A percentile compares a stretch with the other conserved stretches of the same genome.
These are phyloP conservation scores for Tilletia indica DNA, from an alignment of 1,284 basidiomycete species.

Conservation along the genomic window DNA sequence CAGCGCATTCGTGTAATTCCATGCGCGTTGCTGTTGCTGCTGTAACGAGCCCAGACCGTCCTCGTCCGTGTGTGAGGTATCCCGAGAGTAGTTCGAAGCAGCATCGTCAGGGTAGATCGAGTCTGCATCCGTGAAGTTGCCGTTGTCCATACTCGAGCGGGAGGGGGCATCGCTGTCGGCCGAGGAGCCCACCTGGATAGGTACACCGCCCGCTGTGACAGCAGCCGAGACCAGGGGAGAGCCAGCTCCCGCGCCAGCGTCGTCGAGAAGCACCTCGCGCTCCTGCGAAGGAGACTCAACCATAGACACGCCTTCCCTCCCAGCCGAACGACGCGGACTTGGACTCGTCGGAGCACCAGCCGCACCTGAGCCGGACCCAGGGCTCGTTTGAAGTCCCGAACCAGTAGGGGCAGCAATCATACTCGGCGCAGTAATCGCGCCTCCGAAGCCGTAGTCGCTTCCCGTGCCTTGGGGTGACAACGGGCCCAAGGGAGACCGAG, in stretches of 20 bases:
- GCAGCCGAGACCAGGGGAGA: not conserved
- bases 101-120: conserved; percentile 49
- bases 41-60: not conserved
- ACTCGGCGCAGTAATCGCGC: not conserved
- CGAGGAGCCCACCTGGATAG: no score
- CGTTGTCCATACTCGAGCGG: conserved; percentile 3
- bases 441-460: not conserved
- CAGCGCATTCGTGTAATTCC: not conserved
- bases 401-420: not conserved
- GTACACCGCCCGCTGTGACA: not conserved
- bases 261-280: not conserved
- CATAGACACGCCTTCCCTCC: not conserved
- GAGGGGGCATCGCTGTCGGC: not conserved
- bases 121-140: conserved; percentile 25
- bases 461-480: conserved; percentile 21
- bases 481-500: conserved; percentile 5
- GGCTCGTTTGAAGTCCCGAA: not conserved
- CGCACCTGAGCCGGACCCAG: not conserved
- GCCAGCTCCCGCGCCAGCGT: not conserved
- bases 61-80: conserved; percentile 15
- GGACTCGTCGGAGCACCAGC: no score
- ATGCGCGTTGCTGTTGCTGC: not conserved
- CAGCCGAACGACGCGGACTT: no score
- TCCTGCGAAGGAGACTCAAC: not conserved
- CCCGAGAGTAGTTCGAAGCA: conserved; percentile 34